Evolutionary conservation across 2,329 filamentous ascomycete genomes (phyloP).

Genomic region (Simplicillium sp.): DNA sequence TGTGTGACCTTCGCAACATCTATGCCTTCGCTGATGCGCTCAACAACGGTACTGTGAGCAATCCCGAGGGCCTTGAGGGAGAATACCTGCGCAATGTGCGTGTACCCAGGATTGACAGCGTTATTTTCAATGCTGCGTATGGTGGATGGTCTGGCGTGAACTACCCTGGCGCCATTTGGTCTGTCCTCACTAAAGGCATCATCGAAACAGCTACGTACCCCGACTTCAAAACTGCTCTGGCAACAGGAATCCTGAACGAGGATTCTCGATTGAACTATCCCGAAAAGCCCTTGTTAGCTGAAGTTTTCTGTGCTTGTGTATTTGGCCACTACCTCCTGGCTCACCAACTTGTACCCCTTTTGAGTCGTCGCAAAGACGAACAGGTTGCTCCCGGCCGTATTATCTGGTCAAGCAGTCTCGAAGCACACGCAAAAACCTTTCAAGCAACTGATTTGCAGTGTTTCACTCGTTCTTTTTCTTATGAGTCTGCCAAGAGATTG

Average conservation of each 20-base stretch:
- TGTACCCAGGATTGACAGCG: slow-evolving; percentile 64
- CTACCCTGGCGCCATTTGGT: slow-evolving; percentile 50
- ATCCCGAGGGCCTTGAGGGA: slow-evolving; percentile 27
- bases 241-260: slow-evolving; percentile 33
- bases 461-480: slow-evolving; percentile 51
- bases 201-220: slow-evolving; percentile 67
- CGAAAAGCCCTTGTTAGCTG: slow-evolving; percentile 52
- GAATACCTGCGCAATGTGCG: slow-evolving; percentile 32
- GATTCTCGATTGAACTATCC: slow-evolving; percentile 27
- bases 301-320: slow-evolving; percentile 83
- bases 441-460: slow-evolving; percentile 67
- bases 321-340: slow-evolving; percentile 91
- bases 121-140: slow-evolving; percentile 82
- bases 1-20: slow-evolving; percentile 47
- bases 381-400: slow-evolving; percentile 50
- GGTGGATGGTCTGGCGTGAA: slow-evolving; percentile 77
- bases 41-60: slow-evolving; percentile 32
- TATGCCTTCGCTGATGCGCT: slow-evolving; percentile 38
- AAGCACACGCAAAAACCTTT: slow-evolving; percentile 49
- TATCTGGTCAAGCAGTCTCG: slow-evolving; percentile 81
- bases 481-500: slow-evolving; percentile 81
- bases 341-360: slow-evolving; percentile 68
- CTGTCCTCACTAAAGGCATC: slow-evolving; percentile 48
- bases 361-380: slow-evolving; percentile 38
- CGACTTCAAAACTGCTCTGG: slow-evolving; percentile 57